Evolutionary conservation across 179 eudicot species (phyloP).

Genomic region (Vitellaria paradoxa): DNA sequence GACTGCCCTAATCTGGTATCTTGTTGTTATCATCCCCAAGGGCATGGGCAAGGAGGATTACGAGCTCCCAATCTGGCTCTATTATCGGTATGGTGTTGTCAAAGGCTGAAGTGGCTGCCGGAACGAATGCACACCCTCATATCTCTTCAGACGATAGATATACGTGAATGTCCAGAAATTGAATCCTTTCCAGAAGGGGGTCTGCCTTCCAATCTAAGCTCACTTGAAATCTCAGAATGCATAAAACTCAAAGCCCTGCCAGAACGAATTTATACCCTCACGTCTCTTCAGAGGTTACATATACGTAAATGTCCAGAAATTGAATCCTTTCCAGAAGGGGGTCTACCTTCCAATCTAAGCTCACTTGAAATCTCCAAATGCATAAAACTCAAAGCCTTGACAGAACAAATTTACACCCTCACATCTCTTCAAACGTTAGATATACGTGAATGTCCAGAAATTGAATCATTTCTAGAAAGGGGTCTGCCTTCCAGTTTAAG

Average conservation of each 20-base stretch:
- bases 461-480: neutral
- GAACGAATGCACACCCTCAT: neutral
- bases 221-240: neutral
- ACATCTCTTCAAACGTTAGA: neutral
- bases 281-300: neutral
- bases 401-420: neutral
- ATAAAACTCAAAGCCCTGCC: neutral
- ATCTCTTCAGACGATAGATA: neutral
- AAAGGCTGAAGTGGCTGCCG: slow-evolving; percentile 18
- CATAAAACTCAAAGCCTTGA: neutral
- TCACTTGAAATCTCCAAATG: neutral
- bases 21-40: slow-evolving; percentile 6
- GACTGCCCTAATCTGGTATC: neutral
- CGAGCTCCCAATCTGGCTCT: neutral
- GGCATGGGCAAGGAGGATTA: neutral
- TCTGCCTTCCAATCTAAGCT: neutral
- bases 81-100: neutral
- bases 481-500: neutral
- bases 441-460: neutral
- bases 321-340: too few species aligned
- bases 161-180: neutral
- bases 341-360: too few species aligned
- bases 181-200: slow-evolving; percentile 1
- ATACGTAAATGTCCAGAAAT: too few species aligned
- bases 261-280: neutral